These are phyloP conservation scores for Breynia disticha DNA, from an alignment of 441 rosid species.

Conservation along the genomic window DNA sequence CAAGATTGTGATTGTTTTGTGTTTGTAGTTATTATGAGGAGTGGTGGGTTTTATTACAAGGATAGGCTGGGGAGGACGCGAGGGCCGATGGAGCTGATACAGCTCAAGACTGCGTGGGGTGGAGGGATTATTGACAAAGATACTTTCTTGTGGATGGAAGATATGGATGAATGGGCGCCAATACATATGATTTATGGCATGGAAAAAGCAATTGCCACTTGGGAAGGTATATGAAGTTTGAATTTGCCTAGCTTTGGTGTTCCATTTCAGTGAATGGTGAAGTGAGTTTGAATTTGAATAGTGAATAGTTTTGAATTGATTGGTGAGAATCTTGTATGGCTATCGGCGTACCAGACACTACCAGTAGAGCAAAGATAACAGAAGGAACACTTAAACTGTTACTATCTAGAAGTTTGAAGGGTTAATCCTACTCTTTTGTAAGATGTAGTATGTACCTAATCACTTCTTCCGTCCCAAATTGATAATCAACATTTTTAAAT, in stretches of 20 bases:
- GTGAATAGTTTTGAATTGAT: too few relatives aligned
- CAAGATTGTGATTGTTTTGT: not conserved
- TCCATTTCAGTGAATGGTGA: not conserved
- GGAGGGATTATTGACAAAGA: conserved; percentile 77
- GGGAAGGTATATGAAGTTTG: conserved; percentile 63
- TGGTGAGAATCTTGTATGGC: too few relatives aligned
- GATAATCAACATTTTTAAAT: too few relatives aligned
- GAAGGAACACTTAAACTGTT: too few relatives aligned
- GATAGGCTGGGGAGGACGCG: conserved; percentile 86
- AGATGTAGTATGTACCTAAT: too few relatives aligned
- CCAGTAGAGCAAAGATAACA: too few relatives aligned
- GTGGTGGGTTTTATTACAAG: conserved; percentile 79
- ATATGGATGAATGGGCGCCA: conserved; percentile 96
- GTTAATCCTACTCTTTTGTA: too few relatives aligned
- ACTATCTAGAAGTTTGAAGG: too few relatives aligned
- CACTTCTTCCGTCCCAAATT: too few relatives aligned
- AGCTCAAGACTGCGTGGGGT: conserved; percentile 95
- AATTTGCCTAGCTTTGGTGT: conserved; percentile 1
- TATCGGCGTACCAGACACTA: too few relatives aligned
- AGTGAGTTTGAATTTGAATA: not conserved
- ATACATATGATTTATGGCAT: conserved; percentile 89
- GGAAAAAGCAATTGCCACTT: conserved; percentile 85
- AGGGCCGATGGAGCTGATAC: conserved; percentile 82
- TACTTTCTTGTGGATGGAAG: conserved; percentile 88
- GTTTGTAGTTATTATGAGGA: conserved; percentile 67